These are phyloP conservation scores for Sphagnurus paluster DNA, from an alignment of 1,284 basidiomycete genomes.

Conservation along the genomic window DNA sequence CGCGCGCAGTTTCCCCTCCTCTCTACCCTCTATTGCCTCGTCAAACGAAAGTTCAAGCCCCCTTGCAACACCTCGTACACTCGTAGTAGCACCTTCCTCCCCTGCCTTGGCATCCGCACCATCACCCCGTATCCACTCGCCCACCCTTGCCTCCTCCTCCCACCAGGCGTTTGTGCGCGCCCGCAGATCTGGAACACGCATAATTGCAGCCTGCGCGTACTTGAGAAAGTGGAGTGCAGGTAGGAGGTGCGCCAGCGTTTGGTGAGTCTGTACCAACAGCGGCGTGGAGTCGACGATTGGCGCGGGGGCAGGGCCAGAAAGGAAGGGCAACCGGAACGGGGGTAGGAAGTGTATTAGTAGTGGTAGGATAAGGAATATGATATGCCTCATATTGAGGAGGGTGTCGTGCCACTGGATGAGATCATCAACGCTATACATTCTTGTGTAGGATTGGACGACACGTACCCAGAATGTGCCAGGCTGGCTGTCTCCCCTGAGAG, in stretches of 20 bases:
- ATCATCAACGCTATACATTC: conserved; percentile 1
- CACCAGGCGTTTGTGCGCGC: conserved; percentile 52
- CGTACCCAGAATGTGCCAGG: conserved; percentile 59
- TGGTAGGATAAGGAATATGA: conserved; percentile 60
- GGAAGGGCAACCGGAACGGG: conserved; percentile 52
- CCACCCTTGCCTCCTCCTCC: conserved; percentile 52
- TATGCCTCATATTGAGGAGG: conserved; percentile 50
- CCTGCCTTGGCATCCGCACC: conserved; percentile 7
- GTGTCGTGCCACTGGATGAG: conserved; percentile 64
- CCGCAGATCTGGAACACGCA: conserved; percentile 52
- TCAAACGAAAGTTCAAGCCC: conserved; percentile 48
- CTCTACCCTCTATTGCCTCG: conserved; percentile 25
- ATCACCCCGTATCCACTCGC: conserved; percentile 40
- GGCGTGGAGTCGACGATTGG: conserved; percentile 26
- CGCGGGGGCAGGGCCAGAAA: conserved; percentile 41
- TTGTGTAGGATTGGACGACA: conserved; percentile 8
- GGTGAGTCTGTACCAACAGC: conserved; percentile 30
- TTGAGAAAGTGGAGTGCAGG: conserved; percentile 52
- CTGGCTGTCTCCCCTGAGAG: conserved; percentile 36
- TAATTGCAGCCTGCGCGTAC: conserved; percentile 51
- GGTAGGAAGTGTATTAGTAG: conserved; percentile 47
- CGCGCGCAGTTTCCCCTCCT: conserved; percentile 31
- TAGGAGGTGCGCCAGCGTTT: conserved; percentile 37
- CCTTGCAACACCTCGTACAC: conserved; percentile 50
- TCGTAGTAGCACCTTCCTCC: conserved; percentile 33